These are phyloP conservation scores for Coniochaeta hoffmannii DNA, from an alignment of 2,329 filamentous ascomycete genomes.

Conservation along the genomic window DNA sequence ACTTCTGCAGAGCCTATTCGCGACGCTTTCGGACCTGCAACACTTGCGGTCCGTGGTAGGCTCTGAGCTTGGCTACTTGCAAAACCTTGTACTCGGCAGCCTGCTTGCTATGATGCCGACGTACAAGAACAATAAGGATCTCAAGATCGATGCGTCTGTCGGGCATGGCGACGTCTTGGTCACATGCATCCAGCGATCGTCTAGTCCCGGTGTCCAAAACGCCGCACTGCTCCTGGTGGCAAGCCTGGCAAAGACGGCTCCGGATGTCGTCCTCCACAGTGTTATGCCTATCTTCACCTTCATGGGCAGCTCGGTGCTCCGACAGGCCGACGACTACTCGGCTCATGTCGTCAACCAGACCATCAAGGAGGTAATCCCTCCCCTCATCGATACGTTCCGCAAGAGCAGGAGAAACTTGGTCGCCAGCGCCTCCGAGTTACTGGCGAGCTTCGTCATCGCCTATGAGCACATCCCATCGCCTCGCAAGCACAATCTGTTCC, in stretches of 20 bases:
- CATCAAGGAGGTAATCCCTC: conserved; percentile 88
- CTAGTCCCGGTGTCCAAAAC: conserved; percentile 90
- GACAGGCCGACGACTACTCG: conserved; percentile 94
- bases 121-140: conserved; percentile 52
- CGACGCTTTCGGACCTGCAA: conserved; percentile 78
- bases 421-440: conserved; percentile 75
- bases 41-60: conserved; percentile 74
- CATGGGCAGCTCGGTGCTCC: conserved; percentile 85
- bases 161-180: conserved; percentile 87
- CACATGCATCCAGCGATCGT: conserved; percentile 85
- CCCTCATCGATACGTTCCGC: conserved; percentile 76
- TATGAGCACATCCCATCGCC: conserved; percentile 94
- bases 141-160: conserved; percentile 67
- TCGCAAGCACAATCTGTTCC: conserved; percentile 73
- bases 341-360: conserved; percentile 94
- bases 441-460: conserved; percentile 93
- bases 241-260: conserved; percentile 76
- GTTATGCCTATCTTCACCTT: conserved; percentile 99
- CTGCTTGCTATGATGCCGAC: conserved; percentile 77
- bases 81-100: conserved; percentile 75
- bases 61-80: conserved; percentile 83
- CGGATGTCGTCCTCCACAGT: conserved; percentile 87
- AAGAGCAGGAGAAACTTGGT: conserved; percentile 72
- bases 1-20: conserved; percentile 73
- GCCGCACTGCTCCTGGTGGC: conserved; percentile 82